Conservation (phyloP, 371 early-diverging fungal genomes). For the Mortierella sp. region DNA sequence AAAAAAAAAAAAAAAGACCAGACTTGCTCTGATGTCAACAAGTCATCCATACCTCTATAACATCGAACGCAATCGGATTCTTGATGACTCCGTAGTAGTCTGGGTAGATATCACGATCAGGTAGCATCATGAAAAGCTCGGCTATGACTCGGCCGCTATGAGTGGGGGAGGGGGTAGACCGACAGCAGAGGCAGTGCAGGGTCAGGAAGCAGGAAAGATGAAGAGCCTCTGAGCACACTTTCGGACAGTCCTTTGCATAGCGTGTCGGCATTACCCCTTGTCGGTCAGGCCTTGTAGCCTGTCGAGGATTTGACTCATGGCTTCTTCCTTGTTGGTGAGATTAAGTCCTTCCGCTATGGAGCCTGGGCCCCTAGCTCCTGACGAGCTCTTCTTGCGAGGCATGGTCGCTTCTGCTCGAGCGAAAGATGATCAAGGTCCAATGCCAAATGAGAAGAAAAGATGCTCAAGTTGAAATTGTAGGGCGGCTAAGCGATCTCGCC, state of each 20-base stretch:
- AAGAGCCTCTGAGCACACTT: no score
- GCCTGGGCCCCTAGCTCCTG: background rate
- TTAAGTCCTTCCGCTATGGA: constrained; percentile 43
- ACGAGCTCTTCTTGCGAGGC: no score
- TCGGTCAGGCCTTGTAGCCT: constrained; percentile 37
- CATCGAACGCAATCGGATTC: constrained; percentile 74
- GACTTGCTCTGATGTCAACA: background rate
- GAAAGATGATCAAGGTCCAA: no score
- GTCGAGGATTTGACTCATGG: constrained; percentile 38
- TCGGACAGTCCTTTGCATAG: background rate
- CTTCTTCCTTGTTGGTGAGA: constrained; percentile 25
- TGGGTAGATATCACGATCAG: constrained; percentile 80
- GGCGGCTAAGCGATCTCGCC: no score
- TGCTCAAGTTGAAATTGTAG: no score
- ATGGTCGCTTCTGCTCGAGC: no score
- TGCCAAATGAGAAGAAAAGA: no score
- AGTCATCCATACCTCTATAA: constrained; percentile 56
- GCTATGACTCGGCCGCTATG: constrained; percentile 70
- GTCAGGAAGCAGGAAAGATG: no score
- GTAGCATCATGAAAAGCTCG: constrained; percentile 82
- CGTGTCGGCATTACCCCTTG: constrained; percentile 25
- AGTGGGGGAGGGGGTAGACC: background rate
- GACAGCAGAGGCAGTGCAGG: no score
- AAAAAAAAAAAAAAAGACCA: background rate
- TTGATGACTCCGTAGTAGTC: constrained; percentile 80